A percentile compares a stretch with the other conserved stretches of the same genome.
These are phyloP conservation scores for Trichophyton verrucosum DNA, from an alignment of 2,329 filamentous ascomycete species.

Conservation along the genomic window DNA sequence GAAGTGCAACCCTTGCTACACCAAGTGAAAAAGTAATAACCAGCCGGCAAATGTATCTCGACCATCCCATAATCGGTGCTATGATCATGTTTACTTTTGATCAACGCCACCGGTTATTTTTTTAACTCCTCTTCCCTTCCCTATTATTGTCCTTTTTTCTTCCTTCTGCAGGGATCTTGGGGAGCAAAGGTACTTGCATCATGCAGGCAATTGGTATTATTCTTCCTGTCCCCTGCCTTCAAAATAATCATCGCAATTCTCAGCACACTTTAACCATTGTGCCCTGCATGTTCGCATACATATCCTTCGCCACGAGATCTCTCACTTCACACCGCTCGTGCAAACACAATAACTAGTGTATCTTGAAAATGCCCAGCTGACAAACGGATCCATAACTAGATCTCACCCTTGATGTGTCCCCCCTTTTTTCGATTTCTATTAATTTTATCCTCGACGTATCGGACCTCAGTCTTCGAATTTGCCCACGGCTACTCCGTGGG, in stretches of 20 bases:
- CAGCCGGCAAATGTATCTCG: no score
- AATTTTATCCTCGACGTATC: background rate
- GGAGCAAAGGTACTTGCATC: background rate
- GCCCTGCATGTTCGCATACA: background rate
- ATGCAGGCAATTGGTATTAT: background rate
- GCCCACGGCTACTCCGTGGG: background rate
- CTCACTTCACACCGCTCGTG: background rate
- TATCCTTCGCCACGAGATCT: background rate
- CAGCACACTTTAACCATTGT: background rate
- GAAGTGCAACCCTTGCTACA: constrained; percentile 31
- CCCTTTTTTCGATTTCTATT: background rate
- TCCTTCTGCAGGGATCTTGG: background rate
- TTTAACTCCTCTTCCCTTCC: no score
- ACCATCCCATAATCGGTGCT: no score
- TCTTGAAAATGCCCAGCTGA: background rate
- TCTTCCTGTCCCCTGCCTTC: background rate
- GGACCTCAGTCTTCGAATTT: background rate
- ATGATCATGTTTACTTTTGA: background rate
- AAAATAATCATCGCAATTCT: background rate
- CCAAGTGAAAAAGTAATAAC: constrained; percentile 7
- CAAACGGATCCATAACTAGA: background rate
- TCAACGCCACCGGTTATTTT: background rate
- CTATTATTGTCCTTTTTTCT: no score
- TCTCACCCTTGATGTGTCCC: background rate
- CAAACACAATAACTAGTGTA: background rate